These are phyloP conservation scores for Aspergillus ellipticus DNA, from an alignment of 495 filamentous ascomycete species.

Conservation along the genomic window DNA sequence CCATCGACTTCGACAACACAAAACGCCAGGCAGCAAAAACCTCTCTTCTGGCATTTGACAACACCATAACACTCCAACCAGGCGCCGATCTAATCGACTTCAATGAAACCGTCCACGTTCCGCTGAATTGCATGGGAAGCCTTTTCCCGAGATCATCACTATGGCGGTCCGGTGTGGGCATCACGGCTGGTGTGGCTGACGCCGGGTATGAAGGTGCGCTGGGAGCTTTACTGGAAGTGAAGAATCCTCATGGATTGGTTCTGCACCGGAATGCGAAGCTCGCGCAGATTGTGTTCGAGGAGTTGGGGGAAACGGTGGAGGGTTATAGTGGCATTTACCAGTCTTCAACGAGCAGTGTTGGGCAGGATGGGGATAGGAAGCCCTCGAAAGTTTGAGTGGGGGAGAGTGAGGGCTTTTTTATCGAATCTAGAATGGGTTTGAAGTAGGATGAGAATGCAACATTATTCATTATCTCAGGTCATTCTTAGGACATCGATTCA, in stretches of 20 bases:
- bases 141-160: constrained; percentile 38
- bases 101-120: constrained; percentile 42
- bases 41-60: constrained; percentile 20
- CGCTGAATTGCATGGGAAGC: constrained; percentile 36
- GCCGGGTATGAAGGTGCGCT: constrained; percentile 45
- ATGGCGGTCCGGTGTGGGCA: constrained; percentile 34
- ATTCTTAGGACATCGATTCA: too few relatives aligned
- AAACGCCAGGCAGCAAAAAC: constrained; percentile 29
- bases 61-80: constrained; percentile 20
- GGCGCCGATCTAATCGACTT: constrained; percentile 46
- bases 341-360: constrained; percentile 23
- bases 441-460: too few relatives aligned
- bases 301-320: constrained; percentile 30
- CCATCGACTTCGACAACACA: constrained; percentile 43
- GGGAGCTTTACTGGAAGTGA: constrained; percentile 41
- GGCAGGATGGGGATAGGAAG: constrained; percentile 25
- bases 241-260: constrained; percentile 33
- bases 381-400: too few relatives aligned
- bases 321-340: constrained; percentile 45
- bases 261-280: constrained; percentile 34
- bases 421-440: too few relatives aligned
- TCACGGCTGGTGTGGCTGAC: constrained; percentile 44
- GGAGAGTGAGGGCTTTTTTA: too few relatives aligned
- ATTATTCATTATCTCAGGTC: too few relatives aligned
- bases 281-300: constrained; percentile 41